A percentile compares a stretch with the other conserved stretches of the same genome.
phyloP scores from a whole-genome alignment of 805 yeast genomes.

The Yarrowia yakushimensis region DNA sequence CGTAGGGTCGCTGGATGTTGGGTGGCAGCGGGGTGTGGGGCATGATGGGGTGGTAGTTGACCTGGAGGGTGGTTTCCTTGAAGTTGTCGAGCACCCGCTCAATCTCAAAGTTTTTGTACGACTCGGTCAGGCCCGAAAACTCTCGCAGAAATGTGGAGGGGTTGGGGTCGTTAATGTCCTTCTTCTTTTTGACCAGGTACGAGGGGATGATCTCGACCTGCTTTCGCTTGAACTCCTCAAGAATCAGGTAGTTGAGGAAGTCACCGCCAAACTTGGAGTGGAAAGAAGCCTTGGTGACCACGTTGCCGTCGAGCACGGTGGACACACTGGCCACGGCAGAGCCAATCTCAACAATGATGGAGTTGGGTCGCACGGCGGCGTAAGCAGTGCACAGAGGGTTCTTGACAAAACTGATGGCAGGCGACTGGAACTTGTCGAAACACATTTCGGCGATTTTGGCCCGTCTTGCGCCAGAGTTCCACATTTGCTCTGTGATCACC shows the following conservation, averaged over 20 bases:
- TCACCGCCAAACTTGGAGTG: constrained; percentile 62
- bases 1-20: constrained; percentile 46
- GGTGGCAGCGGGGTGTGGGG: constrained; percentile 37
- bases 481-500: constrained; percentile 57
- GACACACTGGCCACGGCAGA: constrained; percentile 61
- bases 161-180: constrained; percentile 20
- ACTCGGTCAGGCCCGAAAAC: constrained; percentile 40
- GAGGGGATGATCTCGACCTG: constrained; percentile 38
- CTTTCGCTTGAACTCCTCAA: constrained; percentile 45
- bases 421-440: constrained; percentile 70
- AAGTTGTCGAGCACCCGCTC: constrained; percentile 48
- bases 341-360: constrained; percentile 79
- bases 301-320: constrained; percentile 48
- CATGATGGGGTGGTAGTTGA: constrained; percentile 43
- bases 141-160: constrained; percentile 13
- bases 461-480: constrained; percentile 63
- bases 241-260: constrained; percentile 64
- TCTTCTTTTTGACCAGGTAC: constrained; percentile 37
- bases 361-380: constrained; percentile 60
- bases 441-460: constrained; percentile 63
- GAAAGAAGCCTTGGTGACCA: constrained; percentile 48
- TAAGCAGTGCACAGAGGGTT: constrained; percentile 63
- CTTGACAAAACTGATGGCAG: constrained; percentile 70
- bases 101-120: constrained; percentile 41
- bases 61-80: constrained; percentile 43